Evolutionary conservation across 2,329 filamentous ascomycete genomes (phyloP).

Genomic region (Aspergillus fischeri): DNA sequence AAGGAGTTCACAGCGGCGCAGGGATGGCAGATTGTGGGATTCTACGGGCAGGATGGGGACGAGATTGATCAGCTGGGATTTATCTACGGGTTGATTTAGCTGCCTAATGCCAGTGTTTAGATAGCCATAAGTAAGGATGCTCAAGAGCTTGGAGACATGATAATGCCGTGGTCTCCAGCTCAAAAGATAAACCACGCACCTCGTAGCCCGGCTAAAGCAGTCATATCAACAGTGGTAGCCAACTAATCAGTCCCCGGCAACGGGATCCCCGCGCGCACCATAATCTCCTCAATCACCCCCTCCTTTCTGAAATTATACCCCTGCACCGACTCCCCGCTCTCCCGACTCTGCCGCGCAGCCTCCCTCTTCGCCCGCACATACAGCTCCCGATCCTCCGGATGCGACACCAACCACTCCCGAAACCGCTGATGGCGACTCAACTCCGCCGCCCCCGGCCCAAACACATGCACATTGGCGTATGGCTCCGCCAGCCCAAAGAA

Average conservation of each 20-base stretch:
- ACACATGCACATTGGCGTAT: slow-evolving; percentile 49
- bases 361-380: slow-evolving; percentile 42
- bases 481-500: slow-evolving; percentile 41
- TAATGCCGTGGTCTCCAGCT: too few species aligned
- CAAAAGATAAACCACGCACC: background rate
- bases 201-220: background rate
- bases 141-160: too few species aligned
- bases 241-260: background rate
- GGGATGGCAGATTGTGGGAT: slow-evolving; percentile 54
- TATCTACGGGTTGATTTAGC: slow-evolving; percentile 16
- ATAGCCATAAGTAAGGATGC: too few species aligned
- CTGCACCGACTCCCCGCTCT: slow-evolving; percentile 30
- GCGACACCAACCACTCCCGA: slow-evolving; percentile 41
- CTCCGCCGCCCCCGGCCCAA: slow-evolving; percentile 42
- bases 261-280: slow-evolving; percentile 19
- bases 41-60: slow-evolving; percentile 49
- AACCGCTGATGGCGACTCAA: slow-evolving; percentile 44
- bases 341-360: slow-evolving; percentile 26
- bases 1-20: slow-evolving; percentile 43
- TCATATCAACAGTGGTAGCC: too few species aligned
- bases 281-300: slow-evolving; percentile 37
- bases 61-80: slow-evolving; percentile 54
- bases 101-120: too few species aligned
- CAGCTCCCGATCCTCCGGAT: slow-evolving; percentile 36
- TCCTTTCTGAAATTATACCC: slow-evolving; percentile 45